phyloP scores from a whole-genome alignment of 1,284 basidiomycete species.

The Cystobasidiaceae sp. region DNA sequence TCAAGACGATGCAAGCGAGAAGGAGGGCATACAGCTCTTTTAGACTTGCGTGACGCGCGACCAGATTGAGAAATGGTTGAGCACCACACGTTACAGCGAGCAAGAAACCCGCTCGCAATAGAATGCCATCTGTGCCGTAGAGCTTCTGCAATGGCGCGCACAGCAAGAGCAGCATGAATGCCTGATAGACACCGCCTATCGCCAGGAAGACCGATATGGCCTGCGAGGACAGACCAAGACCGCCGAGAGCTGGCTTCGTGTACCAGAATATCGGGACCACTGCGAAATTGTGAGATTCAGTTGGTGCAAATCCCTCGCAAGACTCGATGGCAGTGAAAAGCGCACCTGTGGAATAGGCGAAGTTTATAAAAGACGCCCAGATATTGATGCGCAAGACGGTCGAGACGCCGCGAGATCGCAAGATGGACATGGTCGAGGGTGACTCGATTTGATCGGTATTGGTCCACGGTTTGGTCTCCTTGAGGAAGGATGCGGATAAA shows the following conservation, averaged over 20 bases:
- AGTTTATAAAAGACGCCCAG: neutral
- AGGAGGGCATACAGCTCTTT: too few species aligned
- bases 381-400: neutral
- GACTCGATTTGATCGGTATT: neutral
- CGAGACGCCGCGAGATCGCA: neutral
- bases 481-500: neutral
- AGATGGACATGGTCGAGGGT: neutral
- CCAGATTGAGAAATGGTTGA: neutral
- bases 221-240: neutral
- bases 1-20: too few species aligned
- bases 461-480: neutral
- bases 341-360: too few species aligned
- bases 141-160: neutral
- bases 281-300: too few species aligned
- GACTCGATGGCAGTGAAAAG: too few species aligned
- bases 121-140: neutral
- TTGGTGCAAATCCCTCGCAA: too few species aligned
- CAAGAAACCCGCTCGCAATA: neutral
- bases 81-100: neutral
- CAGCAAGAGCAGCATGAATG: neutral
- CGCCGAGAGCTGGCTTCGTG: neutral
- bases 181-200: neutral
- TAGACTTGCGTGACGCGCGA: too few species aligned
- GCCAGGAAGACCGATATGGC: neutral
- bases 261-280: constrained; percentile 8